Evolutionary conservation across 2,329 filamentous ascomycete species (phyloP).

Genomic region (Aspergillus sp.): DNA sequence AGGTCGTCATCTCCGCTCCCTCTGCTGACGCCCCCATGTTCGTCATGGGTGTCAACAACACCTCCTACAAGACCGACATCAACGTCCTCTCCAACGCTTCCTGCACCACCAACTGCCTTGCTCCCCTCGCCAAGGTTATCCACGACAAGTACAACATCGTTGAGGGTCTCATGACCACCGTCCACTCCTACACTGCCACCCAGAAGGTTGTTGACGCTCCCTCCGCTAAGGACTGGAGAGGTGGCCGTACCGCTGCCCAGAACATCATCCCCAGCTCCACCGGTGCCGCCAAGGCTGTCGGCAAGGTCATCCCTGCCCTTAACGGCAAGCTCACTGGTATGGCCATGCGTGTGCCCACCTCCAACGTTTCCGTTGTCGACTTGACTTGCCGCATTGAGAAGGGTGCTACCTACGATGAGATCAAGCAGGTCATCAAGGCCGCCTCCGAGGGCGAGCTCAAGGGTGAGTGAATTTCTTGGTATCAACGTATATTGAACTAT

Average conservation of each 20-base stretch:
- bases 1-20: conserved; percentile 68
- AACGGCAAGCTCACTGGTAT: conserved; percentile 99
- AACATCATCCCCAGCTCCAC: conserved; percentile 99
- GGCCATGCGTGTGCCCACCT: conserved; percentile 97
- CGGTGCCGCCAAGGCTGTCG: conserved; percentile 98
- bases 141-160: conserved; percentile 97
- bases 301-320: conserved; percentile 96
- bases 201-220: conserved; percentile 99
- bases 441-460: conserved; percentile 79
- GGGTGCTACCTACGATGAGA: conserved; percentile 67
- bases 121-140: conserved; percentile 98
- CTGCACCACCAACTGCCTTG: conserved; percentile 99
- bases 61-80: conserved; percentile 84
- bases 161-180: conserved; percentile 99
- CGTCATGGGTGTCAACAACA: conserved; percentile 99
- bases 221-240: conserved; percentile 98
- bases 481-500: too few species aligned
- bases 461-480: conserved; percentile 47
- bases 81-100: conserved; percentile 98
- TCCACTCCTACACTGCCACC: conserved; percentile 99
- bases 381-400: conserved; percentile 93
- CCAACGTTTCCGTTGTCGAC: conserved; percentile 99
- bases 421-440: conserved; percentile 88
- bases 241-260: conserved; percentile 96
- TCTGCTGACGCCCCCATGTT: conserved; percentile 91